A percentile compares a stretch with the other conserved stretches of the same genome.
Conservation (phyloP, 352 stramenopile genomes). For the Globisporangium takayamanum region DNA sequence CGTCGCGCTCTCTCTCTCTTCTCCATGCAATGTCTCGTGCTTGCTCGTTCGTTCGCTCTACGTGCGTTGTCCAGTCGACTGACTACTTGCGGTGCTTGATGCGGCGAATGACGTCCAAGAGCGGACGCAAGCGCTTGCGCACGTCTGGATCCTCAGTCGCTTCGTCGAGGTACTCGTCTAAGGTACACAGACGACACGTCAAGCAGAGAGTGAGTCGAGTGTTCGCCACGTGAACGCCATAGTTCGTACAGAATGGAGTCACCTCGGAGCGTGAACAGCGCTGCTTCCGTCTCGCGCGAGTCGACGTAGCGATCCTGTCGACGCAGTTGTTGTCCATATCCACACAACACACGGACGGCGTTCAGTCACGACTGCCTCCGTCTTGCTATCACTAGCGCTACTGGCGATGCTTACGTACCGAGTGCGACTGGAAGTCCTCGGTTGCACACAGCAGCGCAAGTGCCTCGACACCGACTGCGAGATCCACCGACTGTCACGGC, state of each 20-base stretch:
- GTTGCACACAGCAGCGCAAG: conserved; percentile 74
- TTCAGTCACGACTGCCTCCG: neutral
- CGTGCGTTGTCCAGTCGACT: neutral
- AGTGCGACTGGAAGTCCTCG: conserved; percentile 79
- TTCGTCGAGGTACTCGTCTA: conserved; percentile 71
- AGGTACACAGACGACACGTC: neutral
- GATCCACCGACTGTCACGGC: conserved; percentile 26
- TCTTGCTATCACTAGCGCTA: neutral
- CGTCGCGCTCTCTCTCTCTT: no score
- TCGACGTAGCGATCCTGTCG: conserved; percentile 45
- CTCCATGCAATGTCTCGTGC: neutral
- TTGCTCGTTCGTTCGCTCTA: neutral
- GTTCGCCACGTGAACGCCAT: neutral
- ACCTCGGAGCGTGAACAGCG: conserved; percentile 54
- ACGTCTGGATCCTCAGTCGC: conserved; percentile 50
- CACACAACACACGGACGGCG: neutral
- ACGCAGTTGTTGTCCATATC: neutral
- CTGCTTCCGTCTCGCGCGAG: conserved; percentile 48
- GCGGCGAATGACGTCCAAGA: conserved; percentile 52
- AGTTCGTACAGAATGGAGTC: neutral
- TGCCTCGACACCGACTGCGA: conserved; percentile 53
- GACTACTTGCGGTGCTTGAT: conserved; percentile 18
- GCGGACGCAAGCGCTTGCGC: conserved; percentile 64
- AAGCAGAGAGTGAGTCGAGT: neutral
- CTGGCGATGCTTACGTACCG: conserved; percentile 14